Conservation (phyloP, 371 early-diverging fungal species). For the Mucor circinelloides region DNA sequence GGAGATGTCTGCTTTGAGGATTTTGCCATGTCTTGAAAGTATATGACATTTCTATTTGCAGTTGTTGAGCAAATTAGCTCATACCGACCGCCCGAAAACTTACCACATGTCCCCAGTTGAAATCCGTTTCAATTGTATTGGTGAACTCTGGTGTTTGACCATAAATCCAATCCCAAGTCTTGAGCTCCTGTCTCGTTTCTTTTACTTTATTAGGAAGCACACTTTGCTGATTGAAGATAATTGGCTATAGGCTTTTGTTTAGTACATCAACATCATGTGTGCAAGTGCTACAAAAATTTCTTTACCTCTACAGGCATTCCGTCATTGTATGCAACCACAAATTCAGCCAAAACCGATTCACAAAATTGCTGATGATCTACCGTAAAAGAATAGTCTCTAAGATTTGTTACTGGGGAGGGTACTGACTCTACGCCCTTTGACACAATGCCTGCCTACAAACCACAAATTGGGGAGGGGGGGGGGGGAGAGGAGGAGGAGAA, state of each 20-base stretch:
- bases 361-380: constrained; percentile 85
- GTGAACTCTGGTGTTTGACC: constrained; percentile 94
- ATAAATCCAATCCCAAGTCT: constrained; percentile 90
- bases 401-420: constrained; percentile 82
- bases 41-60: constrained; percentile 26
- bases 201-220: constrained; percentile 37
- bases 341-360: constrained; percentile 74
- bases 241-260: constrained; percentile 28
- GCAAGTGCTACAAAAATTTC: not conserved
- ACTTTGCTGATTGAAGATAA: constrained; percentile 33
- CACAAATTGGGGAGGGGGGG: too few relatives aligned
- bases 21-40: constrained; percentile 42
- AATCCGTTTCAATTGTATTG: constrained; percentile 54
- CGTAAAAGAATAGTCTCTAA: constrained; percentile 79
- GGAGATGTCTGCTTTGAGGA: constrained; percentile 39
- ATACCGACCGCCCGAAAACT: not conserved
- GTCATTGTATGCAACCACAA: constrained; percentile 54
- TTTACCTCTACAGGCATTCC: constrained; percentile 40
- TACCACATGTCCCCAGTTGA: constrained; percentile 70
- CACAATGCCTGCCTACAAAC: constrained; percentile 52
- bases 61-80: not conserved
- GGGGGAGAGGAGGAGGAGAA: too few relatives aligned
- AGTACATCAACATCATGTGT: not conserved
- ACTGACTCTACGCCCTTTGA: constrained; percentile 92
- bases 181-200: constrained; percentile 41